Evolutionary conservation across 2,329 filamentous ascomycete genomes (phyloP).

Genomic region (Exserohilum turcica): DNA sequence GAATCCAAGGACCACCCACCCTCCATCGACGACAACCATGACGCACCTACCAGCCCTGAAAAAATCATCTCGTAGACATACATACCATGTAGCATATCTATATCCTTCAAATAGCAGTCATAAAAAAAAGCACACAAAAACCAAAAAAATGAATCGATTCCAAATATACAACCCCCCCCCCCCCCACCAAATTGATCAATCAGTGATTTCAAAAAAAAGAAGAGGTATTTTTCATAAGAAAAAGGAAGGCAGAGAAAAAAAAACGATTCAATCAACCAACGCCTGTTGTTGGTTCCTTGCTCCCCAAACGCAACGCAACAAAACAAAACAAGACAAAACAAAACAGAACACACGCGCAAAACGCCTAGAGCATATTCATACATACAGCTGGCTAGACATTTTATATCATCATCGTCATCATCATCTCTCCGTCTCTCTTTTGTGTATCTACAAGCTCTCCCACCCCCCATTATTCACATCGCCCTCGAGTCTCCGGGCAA

Average conservation of each 20-base stretch:
- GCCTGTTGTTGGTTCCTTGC: no score
- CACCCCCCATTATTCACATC: slow-evolving; percentile 98
- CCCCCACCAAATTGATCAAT: not conserved
- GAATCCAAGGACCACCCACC: not conserved
- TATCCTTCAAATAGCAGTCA: not conserved
- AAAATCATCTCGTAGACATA: not conserved
- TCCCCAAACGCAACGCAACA: no score
- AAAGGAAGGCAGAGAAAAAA: no score
- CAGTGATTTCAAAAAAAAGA: no score
- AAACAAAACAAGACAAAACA: no score
- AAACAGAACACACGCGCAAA: no score
- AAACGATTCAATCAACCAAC: no score
- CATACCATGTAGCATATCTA: not conserved
- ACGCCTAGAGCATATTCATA: not conserved
- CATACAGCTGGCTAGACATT: not conserved
- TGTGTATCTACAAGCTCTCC: slow-evolving; percentile 67
- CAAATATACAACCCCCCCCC: no score
- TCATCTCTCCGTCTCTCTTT: no score
- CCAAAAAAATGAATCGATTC: not conserved
- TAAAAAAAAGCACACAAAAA: not conserved
- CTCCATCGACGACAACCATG: not conserved
- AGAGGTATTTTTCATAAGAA: not conserved
- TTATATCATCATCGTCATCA: not conserved
- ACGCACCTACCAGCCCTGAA: not conserved
- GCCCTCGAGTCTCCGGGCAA: slow-evolving; percentile 86